Evolutionary conservation across 2,329 filamentous ascomycete genomes (phyloP).

Genomic region (Ophiostoma sp.): DNA sequence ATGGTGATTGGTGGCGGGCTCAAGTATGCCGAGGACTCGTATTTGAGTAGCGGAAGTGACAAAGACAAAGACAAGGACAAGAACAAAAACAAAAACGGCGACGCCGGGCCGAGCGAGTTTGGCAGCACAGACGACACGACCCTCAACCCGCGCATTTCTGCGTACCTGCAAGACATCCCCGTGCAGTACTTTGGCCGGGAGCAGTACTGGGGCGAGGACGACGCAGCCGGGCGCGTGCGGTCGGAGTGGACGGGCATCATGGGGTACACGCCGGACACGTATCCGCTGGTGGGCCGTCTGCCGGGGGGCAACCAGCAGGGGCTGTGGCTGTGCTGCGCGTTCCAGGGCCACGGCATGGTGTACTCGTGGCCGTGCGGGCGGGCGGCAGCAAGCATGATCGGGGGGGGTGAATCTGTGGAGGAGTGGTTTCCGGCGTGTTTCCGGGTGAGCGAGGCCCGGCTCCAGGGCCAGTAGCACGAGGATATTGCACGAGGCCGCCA

Average conservation of each 20-base stretch:
- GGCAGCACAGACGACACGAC: conserved; percentile 53
- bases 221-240: conserved; percentile 39
- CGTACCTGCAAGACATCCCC: conserved; percentile 42
- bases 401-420: conserved; percentile 33
- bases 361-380: conserved; percentile 55
- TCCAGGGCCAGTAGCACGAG: conserved; percentile 27
- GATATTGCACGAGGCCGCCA: background rate
- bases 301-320: conserved; percentile 37
- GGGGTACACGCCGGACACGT: conserved; percentile 49
- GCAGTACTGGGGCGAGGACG: conserved; percentile 43
- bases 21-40: conserved; percentile 28
- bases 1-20: conserved; percentile 60
- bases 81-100: background rate
- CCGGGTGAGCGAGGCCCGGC: conserved; percentile 42
- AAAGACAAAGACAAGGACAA: background rate
- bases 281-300: conserved; percentile 49
- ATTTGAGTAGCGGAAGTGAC: conserved; percentile 31
- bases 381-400: conserved; percentile 52
- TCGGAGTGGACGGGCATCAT: conserved; percentile 51
- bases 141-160: conserved; percentile 47
- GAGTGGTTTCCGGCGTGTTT: conserved; percentile 53
- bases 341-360: conserved; percentile 65
- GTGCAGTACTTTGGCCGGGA: conserved; percentile 47
- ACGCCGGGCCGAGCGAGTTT: conserved; percentile 43
- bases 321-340: conserved; percentile 54